These are phyloP conservation scores for Didymella sp. DNA, from an alignment of 2,329 filamentous ascomycete species.

Conservation along the genomic window DNA sequence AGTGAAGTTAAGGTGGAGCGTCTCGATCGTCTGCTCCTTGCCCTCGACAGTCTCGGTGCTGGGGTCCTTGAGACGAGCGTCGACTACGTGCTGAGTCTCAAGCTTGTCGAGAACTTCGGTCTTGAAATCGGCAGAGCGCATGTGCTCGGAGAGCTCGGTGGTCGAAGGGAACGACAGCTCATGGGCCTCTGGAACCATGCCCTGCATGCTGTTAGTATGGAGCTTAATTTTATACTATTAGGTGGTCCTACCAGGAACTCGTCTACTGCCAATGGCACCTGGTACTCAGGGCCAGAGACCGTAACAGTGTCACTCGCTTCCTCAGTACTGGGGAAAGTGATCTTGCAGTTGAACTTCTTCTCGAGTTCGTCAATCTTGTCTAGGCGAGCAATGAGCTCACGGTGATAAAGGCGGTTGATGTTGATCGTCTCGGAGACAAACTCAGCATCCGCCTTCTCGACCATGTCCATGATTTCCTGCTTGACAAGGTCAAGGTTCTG, in stretches of 20 bases:
- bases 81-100: conserved; percentile 89
- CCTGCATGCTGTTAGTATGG: conserved; percentile 59
- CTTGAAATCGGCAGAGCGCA: conserved; percentile 81
- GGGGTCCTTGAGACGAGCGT: conserved; percentile 72
- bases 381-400: conserved; percentile 87
- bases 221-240: too few relatives aligned
- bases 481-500: conserved; percentile 97
- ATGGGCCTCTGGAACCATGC: conserved; percentile 97
- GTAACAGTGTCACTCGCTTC: conserved; percentile 95
- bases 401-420: conserved; percentile 93
- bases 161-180: conserved; percentile 84
- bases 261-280: conserved; percentile 95
- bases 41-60: conserved; percentile 51
- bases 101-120: conserved; percentile 82
- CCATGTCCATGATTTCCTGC: conserved; percentile 99
- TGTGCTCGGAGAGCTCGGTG: conserved; percentile 77
- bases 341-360: conserved; percentile 99
- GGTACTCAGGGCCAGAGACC: conserved; percentile 95
- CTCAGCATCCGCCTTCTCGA: conserved; percentile 95
- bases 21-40: conserved; percentile 55
- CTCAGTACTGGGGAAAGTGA: conserved; percentile 96
- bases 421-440: conserved; percentile 93
- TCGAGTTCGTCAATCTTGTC: conserved; percentile 91
- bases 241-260: conserved; percentile 74
- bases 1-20: conserved; percentile 70